A percentile compares a stretch with the other conserved stretches of the same genome.
Conservation (phyloP, 2,329 filamentous ascomycete species). For the Verticillium tricorpus region DNA sequence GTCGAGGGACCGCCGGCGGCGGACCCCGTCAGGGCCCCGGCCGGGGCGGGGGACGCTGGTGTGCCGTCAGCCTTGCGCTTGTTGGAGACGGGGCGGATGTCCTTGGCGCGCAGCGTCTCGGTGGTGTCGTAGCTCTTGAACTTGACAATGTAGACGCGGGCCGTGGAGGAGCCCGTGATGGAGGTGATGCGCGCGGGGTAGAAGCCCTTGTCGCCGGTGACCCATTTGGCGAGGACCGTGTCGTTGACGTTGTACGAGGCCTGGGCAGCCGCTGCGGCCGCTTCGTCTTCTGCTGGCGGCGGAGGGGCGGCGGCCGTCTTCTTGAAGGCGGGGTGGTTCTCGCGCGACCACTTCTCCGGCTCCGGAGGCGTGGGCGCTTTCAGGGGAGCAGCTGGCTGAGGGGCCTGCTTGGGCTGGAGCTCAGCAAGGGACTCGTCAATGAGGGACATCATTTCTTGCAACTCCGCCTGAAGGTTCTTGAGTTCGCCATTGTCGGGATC, state of each 20-base stretch:
- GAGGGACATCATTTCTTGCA: conserved; percentile 75
- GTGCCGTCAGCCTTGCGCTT: conserved; percentile 85
- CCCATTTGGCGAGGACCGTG: conserved; percentile 84
- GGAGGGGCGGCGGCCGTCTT: conserved; percentile 39
- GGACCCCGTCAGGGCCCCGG: conserved; percentile 23
- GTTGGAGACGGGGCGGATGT: conserved; percentile 75
- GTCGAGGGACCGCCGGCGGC: conserved; percentile 29
- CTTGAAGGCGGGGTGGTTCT: conserved; percentile 75
- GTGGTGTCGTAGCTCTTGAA: conserved; percentile 89
- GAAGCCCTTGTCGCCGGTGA: conserved; percentile 81
- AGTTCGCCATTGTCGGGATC: conserved; percentile 79
- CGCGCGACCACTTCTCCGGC: conserved; percentile 72
- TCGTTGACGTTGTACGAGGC: conserved; percentile 81
- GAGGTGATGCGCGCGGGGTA: conserved; percentile 91
- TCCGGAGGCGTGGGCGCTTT: conserved; percentile 42
- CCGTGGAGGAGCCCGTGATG: conserved; percentile 86
- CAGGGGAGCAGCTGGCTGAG: conserved; percentile 29
- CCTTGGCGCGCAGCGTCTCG: conserved; percentile 75
- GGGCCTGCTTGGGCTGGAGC: conserved; percentile 56
- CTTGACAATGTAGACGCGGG: conserved; percentile 89
- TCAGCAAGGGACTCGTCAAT: conserved; percentile 78
- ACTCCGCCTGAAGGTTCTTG: conserved; percentile 70
- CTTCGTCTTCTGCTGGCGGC: conserved; percentile 41
- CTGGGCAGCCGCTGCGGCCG: conserved; percentile 38
- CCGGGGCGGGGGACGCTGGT: conserved; percentile 45